phyloP scores from a whole-genome alignment of 1,284 basidiomycete species.

The Singerocomus rubriflavus region DNA sequence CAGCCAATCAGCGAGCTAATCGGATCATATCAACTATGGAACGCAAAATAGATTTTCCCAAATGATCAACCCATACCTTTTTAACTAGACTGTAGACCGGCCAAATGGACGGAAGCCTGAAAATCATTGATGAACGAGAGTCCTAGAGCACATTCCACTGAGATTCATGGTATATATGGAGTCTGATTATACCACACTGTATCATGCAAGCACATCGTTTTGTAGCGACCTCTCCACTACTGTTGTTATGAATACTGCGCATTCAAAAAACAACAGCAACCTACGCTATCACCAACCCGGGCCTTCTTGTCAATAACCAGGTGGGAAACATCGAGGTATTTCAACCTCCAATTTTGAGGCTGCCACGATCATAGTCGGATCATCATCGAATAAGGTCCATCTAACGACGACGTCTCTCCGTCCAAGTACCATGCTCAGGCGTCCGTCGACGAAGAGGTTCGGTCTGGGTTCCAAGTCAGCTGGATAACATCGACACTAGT shows the following conservation, averaged over 20 bases:
- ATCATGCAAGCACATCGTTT: slow-evolving; percentile 28
- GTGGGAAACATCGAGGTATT: slow-evolving; percentile 35
- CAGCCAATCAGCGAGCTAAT: slow-evolving; percentile 57
- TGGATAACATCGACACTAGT: neutral
- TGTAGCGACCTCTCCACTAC: slow-evolving; percentile 35
- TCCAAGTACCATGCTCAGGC: slow-evolving; percentile 30
- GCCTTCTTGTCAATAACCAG: slow-evolving; percentile 37
- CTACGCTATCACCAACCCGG: slow-evolving; percentile 35
- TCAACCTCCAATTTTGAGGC: slow-evolving; percentile 36
- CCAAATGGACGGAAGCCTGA: slow-evolving; percentile 38
- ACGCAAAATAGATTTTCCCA: neutral
- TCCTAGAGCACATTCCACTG: neutral
- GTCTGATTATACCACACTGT: slow-evolving; percentile 29
- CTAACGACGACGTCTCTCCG: slow-evolving; percentile 24
- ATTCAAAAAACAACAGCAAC: neutral
- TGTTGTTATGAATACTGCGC: slow-evolving; percentile 1
- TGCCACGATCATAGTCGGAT: slow-evolving; percentile 32
- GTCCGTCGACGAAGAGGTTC: slow-evolving; percentile 19
- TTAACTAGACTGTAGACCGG: slow-evolving; percentile 37
- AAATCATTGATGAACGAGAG: neutral
- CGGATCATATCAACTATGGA: neutral
- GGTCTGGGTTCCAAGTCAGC: slow-evolving; percentile 14
- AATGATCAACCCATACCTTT: slow-evolving; percentile 21
- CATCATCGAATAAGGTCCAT: slow-evolving; percentile 21
- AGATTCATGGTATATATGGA: slow-evolving; percentile 28